Evolutionary conservation across 108 stramenopile species (phyloP).

Genomic region (Licmophora abbreviata): DNA sequence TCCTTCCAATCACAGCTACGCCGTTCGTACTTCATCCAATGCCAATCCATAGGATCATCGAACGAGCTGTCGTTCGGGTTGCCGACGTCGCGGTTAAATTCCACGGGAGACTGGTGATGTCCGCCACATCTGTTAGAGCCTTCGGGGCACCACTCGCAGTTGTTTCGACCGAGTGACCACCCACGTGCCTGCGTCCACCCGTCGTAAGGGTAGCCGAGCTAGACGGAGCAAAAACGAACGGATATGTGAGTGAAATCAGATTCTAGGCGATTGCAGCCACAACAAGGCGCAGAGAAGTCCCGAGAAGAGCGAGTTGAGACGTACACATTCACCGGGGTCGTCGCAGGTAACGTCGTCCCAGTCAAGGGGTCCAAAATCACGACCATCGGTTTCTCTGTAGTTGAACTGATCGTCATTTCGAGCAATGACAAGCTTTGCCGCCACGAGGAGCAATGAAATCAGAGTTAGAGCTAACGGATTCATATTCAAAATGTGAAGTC

Average conservation of each 20-base stretch:
- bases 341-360: constrained; percentile 36
- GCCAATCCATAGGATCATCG: constrained; percentile 33
- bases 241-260: no score
- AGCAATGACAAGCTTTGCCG: neutral
- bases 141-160: constrained; percentile 32
- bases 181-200: constrained; percentile 5
- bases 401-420: constrained; percentile 23
- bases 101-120: constrained; percentile 51
- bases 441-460: neutral
- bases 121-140: constrained; percentile 2
- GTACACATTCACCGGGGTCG: constrained; percentile 28
- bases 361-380: constrained; percentile 34
- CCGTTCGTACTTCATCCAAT: constrained; percentile 28
- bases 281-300: no score
- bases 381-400: constrained; percentile 19
- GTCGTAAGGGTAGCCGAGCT: no score
- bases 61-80: constrained; percentile 9
- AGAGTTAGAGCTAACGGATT: no score
- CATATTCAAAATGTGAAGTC: no score
- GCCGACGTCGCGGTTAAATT: constrained; percentile 47
- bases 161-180: constrained; percentile 21
- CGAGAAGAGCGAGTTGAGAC: no score
- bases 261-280: no score
- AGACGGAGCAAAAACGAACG: no score
- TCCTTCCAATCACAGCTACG: constrained; percentile 35